Base-by-base conservation (phyloP, 345 rosid species). In the Salix suchowensis region DNA sequence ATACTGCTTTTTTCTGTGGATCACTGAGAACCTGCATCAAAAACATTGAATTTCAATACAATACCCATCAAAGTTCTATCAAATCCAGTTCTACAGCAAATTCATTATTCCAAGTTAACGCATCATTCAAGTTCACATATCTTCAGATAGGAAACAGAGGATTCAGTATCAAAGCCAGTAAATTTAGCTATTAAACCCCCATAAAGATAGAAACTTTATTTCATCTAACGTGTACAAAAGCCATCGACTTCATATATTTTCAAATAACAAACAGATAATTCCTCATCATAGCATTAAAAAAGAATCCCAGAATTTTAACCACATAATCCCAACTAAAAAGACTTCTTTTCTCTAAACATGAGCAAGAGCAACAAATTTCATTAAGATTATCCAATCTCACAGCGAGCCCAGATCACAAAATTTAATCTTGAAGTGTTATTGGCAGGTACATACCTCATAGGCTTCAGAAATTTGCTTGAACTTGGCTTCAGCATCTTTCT, bases 401-500 rank as follows among this genome's bases (percentile, higher is more conserved):
- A 58, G 28, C 23, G 42, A 26, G 70, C 42, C 74, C 26, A 61
- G 48, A 76, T 70, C 30, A 23, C 1, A 9, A 15, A 52, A 67
- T 67, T 36, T 13, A 75, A 40, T 34, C 4, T 23, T 7, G 24
- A 21, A 19, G 10, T 12, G 61, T 18, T 24, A 44, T 48, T 44
- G 11, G 42, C 11, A 54, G 2, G 32, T 50, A 36, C 46, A 68
- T 46, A 80, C 79, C 79, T 80, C 83, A 58, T 80, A 80, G 3
- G 83, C 83, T 68, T 80, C 73, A 58, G 79, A 71, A 79, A 80
- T 76, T 58, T 80, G 69, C 54, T 80, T 80, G 39, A 80, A 76
- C 76, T 71, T 80, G 42, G 79, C 76, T 72, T 80, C 83, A 24
- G 79, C 83, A 4, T 80, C 79, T 67, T 55, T 75, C 67, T 80